Evolutionary conservation across 257 asterid species (phyloP).

Genomic region (Scutellaria galericulata): DNA sequence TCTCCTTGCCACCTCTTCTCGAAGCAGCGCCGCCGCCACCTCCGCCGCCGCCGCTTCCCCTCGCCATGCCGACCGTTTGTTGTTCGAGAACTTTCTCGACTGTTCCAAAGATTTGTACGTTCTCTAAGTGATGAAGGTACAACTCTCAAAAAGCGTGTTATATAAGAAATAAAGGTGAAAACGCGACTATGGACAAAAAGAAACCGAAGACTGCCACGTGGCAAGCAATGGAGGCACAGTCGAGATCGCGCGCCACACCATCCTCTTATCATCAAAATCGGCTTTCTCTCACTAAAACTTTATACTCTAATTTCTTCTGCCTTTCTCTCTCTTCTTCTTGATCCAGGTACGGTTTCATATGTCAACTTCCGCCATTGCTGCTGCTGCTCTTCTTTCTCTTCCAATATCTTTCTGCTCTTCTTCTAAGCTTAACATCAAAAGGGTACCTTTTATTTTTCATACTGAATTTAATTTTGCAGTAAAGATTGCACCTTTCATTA

Average conservation of each 20-base stretch:
- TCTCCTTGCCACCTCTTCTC: constrained; percentile 34
- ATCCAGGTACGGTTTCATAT: constrained; percentile 26
- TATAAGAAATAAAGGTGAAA: not conserved
- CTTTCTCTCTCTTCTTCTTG: constrained; percentile 27
- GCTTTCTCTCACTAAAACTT: constrained; percentile 19
- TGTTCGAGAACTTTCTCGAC: constrained; percentile 12
- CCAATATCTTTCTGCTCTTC: constrained; percentile 66
- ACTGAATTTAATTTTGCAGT: no score
- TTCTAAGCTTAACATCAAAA: constrained; percentile 53
- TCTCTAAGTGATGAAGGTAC: not conserved
- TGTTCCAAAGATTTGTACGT: not conserved
- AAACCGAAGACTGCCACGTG: constrained; percentile 73
- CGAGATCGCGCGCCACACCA: constrained; percentile 64
- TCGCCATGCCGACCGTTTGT: constrained; percentile 29
- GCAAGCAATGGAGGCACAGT: constrained; percentile 48
- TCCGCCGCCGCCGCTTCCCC: constrained; percentile 39
- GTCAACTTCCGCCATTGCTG: constrained; percentile 82
- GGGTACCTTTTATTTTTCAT: constrained; percentile 47
- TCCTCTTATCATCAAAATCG: constrained; percentile 66
- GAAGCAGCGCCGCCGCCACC: constrained; percentile 32
- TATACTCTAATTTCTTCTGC: not conserved
- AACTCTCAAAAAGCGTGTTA: not conserved
- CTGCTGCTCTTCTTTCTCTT: constrained; percentile 78
- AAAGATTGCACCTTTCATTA: not conserved
- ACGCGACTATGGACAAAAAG: not conserved